Evolutionary conservation across 192 early-diverging fungal genomes (phyloP).

Genomic region (Entomortierella parvispora): DNA sequence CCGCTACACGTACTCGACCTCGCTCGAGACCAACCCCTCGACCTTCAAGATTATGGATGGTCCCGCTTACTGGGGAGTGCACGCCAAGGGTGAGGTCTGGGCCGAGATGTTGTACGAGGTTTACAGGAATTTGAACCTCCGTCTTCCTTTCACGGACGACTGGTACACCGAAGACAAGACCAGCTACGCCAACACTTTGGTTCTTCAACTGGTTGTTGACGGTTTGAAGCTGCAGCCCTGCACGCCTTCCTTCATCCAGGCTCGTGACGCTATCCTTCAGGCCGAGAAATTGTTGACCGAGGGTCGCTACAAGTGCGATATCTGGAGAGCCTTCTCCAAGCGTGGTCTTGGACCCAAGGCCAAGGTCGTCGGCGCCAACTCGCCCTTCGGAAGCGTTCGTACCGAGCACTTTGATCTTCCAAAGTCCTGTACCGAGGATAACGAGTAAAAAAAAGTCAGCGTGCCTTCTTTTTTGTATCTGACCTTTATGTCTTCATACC

Average conservation of each 20-base stretch:
- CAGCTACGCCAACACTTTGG: slow-evolving; percentile 74
- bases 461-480: no score
- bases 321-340: slow-evolving; percentile 88
- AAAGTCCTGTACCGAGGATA: slow-evolving; percentile 15
- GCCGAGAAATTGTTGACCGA: slow-evolving; percentile 74
- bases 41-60: slow-evolving; percentile 82
- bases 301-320: slow-evolving; percentile 74
- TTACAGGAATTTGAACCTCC: slow-evolving; percentile 76
- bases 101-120: slow-evolving; percentile 92
- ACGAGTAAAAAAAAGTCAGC: no score
- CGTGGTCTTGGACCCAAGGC: slow-evolving; percentile 88
- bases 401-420: slow-evolving; percentile 67
- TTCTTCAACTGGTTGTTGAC: slow-evolving; percentile 76
- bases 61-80: slow-evolving; percentile 91
- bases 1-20: slow-evolving; percentile 85
- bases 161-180: slow-evolving; percentile 63
- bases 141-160: slow-evolving; percentile 64
- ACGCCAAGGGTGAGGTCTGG: slow-evolving; percentile 95
- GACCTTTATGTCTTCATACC: no score
- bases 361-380: slow-evolving; percentile 65
- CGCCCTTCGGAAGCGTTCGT: slow-evolving; percentile 68
- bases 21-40: slow-evolving; percentile 79
- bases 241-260: slow-evolving; percentile 75
- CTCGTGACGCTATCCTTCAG: slow-evolving; percentile 78
- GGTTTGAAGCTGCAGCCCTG: slow-evolving; percentile 85